Evolutionary conservation across 768 basidiomycete genomes (phyloP).

Genomic region (Candolleomyces efflorescens): DNA sequence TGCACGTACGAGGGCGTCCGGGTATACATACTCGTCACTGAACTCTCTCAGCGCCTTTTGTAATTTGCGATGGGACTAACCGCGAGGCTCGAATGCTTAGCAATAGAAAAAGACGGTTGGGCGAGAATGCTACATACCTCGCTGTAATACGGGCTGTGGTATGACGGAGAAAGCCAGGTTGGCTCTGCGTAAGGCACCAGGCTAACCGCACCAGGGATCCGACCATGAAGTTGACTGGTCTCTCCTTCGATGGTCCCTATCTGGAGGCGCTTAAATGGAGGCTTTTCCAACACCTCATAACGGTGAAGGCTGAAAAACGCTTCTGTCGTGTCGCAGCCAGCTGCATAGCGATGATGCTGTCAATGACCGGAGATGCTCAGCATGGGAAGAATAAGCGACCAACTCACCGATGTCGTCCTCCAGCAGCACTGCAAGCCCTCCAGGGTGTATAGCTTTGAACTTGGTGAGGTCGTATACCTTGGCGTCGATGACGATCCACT

Average conservation of each 20-base stretch:
- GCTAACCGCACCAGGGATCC: conserved; percentile 55
- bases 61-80: conserved; percentile 49
- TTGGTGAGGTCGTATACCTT: conserved; percentile 79
- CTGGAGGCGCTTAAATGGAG: conserved; percentile 68
- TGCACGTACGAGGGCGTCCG: conserved; percentile 29
- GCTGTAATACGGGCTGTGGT: conserved; percentile 72
- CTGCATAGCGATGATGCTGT: conserved; percentile 42
- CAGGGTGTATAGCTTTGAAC: conserved; percentile 81
- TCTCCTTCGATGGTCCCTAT: conserved; percentile 72
- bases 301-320: conserved; percentile 88
- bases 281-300: conserved; percentile 72
- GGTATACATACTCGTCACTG: conserved; percentile 62
- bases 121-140: conserved; percentile 40
- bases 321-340: conserved; percentile 84
- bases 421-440: conserved; percentile 68
- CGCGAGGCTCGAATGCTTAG: not conserved
- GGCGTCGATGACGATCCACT: conserved; percentile 84
- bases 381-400: not conserved
- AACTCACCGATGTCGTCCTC: conserved; percentile 70
- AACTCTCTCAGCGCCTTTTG: conserved; percentile 65
- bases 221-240: conserved; percentile 46
- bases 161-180: conserved; percentile 69
- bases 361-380: conserved; percentile 8
- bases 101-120: conserved; percentile 30
- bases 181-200: conserved; percentile 87